phyloP scores from a whole-genome alignment of 129 eudicot species.

The Erigeron canadensis region DNA sequence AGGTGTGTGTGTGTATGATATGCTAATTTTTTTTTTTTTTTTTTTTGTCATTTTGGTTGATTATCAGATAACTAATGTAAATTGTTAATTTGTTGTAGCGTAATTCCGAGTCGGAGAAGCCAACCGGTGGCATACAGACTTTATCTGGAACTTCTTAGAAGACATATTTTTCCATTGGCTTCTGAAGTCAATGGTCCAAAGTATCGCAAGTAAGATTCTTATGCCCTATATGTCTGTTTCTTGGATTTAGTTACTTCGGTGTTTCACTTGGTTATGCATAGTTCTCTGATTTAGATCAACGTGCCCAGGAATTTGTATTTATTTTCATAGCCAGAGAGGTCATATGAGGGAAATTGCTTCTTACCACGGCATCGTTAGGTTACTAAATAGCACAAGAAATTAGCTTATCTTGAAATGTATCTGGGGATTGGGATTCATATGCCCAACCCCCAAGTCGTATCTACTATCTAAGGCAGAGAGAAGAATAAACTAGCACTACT shows the following conservation, averaged over 20 bases:
- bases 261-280: not conserved
- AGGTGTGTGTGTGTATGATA: no score
- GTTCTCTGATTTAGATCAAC: not conserved
- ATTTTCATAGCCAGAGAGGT: not conserved
- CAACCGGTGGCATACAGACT: constrained; percentile 90
- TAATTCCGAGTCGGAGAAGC: constrained; percentile 64
- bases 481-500: no score
- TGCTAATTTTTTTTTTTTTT: no score
- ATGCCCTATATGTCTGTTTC: not conserved
- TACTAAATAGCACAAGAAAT: not conserved
- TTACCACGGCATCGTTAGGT: no score
- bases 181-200: constrained; percentile 62
- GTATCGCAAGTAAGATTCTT: constrained; percentile 61
- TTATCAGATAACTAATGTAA: not conserved
- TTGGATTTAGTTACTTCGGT: not conserved
- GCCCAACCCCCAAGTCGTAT: no score
- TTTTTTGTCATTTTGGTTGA: constrained; percentile 3
- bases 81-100: constrained; percentile 43
- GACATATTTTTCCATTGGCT: constrained; percentile 73
- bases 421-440: no score
- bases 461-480: no score
- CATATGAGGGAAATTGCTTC: no score
- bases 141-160: constrained; percentile 77
- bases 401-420: not conserved
- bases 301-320: not conserved